Evolutionary conservation across 2,329 filamentous ascomycete genomes (phyloP), one percentile per base, ranked within the genome.

Genomic region (Magnaporthales sp.): DNA sequence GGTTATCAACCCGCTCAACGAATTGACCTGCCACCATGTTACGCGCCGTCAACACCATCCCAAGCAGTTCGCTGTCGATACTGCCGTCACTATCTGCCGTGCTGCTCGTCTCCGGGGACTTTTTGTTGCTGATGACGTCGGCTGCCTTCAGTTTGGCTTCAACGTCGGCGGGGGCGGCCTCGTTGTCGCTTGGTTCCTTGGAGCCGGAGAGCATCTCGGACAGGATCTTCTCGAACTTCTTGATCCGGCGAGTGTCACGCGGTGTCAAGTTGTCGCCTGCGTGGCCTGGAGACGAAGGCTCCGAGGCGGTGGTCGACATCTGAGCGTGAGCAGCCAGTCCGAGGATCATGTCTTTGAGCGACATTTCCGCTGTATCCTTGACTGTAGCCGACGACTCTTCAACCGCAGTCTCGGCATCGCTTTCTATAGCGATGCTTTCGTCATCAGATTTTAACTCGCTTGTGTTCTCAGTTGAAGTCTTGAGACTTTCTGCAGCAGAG

Each of bases 31-130:
- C 22, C 24, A 58, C 1, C 54, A 58, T 58, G 22, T 58, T 58
- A 26, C 54, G 54, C 30, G 70, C 63, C 0, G 86, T 89, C 66
- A 97, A 79, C 15, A 87, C 87, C 83, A 95, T 86, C 54, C 86
- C 91, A 29, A 92, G 78, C 0, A 93, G 72, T 2, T 83, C 78
- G 1, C 71, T 68, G 10, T 67, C 68, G 2, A 66, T 56, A 15
- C 61, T 38, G 19, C 65, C 62, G 27, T 65, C 67, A 10, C 30
- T 29, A 19, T 38, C 38, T 4, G 58, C 24, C 11, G 1, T 32
- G 38, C 19, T 56, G 31, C 62, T 24, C 22, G 22, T 26, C 38
- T n/a, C 15, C 5, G 38, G 9, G 31, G 66, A 27, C 4, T 24
- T 58, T 7, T n/a, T 4, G 54, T 58, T 58, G 22, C 54, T 58